These are phyloP conservation scores for Inga oerstediana DNA, from an alignment of 306 rosid species.

Conservation along the genomic window DNA sequence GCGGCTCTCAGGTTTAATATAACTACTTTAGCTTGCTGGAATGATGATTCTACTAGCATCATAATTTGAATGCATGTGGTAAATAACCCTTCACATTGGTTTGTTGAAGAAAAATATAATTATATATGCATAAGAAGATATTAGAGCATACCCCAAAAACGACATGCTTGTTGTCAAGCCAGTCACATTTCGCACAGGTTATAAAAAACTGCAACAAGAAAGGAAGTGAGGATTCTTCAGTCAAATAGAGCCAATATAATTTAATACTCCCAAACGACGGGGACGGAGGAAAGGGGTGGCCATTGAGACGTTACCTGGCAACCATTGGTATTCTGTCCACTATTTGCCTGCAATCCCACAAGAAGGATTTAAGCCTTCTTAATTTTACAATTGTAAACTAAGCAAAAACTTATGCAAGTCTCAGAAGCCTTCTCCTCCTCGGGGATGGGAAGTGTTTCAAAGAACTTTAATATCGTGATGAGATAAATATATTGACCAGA, in stretches of 20 bases:
- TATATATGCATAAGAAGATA: background rate
- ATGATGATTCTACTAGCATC: background rate
- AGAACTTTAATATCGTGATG: background rate
- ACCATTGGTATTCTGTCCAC: slow-evolving; percentile 85
- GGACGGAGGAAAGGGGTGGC: slow-evolving; percentile 19
- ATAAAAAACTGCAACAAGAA: slow-evolving; percentile 73
- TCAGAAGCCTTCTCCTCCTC: background rate
- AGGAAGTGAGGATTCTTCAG: slow-evolving; percentile 33
- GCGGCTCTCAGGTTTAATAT: background rate
- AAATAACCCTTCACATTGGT: background rate
- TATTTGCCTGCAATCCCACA: slow-evolving; percentile 79
- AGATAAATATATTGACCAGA: background rate
- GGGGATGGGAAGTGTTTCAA: background rate
- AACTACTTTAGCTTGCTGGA: background rate
- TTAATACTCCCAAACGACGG: background rate
- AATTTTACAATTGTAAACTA: too few species aligned
- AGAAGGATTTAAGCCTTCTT: too few species aligned
- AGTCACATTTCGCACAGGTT: slow-evolving; percentile 94
- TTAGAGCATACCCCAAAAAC: slow-evolving; percentile 86
- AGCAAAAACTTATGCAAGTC: background rate
- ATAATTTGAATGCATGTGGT: slow-evolving; percentile 5
- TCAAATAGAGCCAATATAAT: slow-evolving; percentile 7
- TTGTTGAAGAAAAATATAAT: slow-evolving; percentile 8
- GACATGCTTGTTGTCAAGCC: slow-evolving; percentile 99
- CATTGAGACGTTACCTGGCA: slow-evolving; percentile 68